phyloP scores from a whole-genome alignment of 2,329 filamentous ascomycete species.

The Sporothrix variecibatus region DNA sequence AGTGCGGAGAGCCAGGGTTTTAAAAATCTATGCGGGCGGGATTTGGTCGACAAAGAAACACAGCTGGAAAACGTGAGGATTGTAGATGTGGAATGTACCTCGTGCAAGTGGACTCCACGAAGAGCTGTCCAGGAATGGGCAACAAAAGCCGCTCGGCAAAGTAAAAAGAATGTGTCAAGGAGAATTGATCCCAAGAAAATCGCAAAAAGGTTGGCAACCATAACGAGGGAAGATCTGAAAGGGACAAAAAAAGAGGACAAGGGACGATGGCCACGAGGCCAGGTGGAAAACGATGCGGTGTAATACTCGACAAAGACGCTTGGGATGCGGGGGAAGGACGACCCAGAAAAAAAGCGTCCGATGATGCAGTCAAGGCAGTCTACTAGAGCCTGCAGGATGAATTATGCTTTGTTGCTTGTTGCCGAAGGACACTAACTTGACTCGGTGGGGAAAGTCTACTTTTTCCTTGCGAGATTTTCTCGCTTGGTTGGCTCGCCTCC shows the following conservation, averaged over 20 bases:
- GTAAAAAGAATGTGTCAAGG: not conserved
- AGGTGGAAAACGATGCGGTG: not conserved
- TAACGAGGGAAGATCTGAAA: not conserved
- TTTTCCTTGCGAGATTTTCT: not conserved
- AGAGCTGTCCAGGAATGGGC: not conserved
- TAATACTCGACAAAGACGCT: not conserved
- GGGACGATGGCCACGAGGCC: not conserved
- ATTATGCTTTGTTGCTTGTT: constrained; percentile 6
- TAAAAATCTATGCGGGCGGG: not conserved
- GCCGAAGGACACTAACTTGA: not conserved
- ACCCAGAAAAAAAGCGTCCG: not conserved
- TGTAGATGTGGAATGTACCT: not conserved
- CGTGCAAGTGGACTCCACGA: not conserved
- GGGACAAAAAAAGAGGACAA: not conserved
- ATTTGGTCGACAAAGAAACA: not conserved
- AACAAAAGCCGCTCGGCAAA: not conserved
- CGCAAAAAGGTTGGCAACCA: not conserved
- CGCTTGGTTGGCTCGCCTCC: not conserved
- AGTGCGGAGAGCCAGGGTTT: not conserved
- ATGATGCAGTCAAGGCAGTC: not conserved
- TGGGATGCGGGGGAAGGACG: not conserved
- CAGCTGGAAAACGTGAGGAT: not conserved
- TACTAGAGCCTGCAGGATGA: not conserved
- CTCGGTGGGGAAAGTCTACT: not conserved
- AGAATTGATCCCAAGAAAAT: not conserved